phyloP scores from a whole-genome alignment of 1,284 basidiomycete species.

The Marasmius tenuissimus region DNA sequence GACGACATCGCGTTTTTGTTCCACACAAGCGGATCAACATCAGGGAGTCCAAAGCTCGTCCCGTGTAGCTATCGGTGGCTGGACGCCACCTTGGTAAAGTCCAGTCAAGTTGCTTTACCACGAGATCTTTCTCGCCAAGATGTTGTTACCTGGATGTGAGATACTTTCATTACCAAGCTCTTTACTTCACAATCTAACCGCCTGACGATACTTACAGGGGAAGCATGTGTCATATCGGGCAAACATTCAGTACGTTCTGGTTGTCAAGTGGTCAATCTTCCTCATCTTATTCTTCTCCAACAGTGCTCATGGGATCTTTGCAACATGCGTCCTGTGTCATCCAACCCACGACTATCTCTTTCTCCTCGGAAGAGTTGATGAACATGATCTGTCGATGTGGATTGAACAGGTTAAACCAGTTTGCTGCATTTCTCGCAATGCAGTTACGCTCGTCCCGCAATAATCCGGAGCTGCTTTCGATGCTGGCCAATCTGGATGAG shows the following conservation, averaged over 20 bases:
- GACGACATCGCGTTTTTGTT: constrained; percentile 62
- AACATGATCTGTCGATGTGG: constrained; percentile 68
- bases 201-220: constrained; percentile 42
- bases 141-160: constrained; percentile 68
- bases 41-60: constrained; percentile 71
- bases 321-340: constrained; percentile 72
- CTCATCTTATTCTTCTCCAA: constrained; percentile 23
- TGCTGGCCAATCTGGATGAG: constrained; percentile 56
- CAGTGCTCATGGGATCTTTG: constrained; percentile 66
- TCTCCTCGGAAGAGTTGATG: constrained; percentile 65
- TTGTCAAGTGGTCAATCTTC: constrained; percentile 18
- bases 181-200: constrained; percentile 25
- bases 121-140: constrained; percentile 53
- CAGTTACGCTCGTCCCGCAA: constrained; percentile 62
- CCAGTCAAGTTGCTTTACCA: constrained; percentile 50
- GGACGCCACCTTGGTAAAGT: constrained; percentile 53
- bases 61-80: constrained; percentile 67
- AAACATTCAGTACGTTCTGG: constrained; percentile 57
- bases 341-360: constrained; percentile 62
- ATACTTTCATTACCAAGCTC: constrained; percentile 20
- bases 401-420: constrained; percentile 71
- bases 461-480: constrained; percentile 58
- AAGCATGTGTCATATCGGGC: constrained; percentile 71
- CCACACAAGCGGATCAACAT: constrained; percentile 75
- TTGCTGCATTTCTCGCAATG: constrained; percentile 61